Evolutionary conservation across 148 eudicot genomes (phyloP), one percentile per base, ranked within the genome.

Genomic region (Diospyros lotus): DNA sequence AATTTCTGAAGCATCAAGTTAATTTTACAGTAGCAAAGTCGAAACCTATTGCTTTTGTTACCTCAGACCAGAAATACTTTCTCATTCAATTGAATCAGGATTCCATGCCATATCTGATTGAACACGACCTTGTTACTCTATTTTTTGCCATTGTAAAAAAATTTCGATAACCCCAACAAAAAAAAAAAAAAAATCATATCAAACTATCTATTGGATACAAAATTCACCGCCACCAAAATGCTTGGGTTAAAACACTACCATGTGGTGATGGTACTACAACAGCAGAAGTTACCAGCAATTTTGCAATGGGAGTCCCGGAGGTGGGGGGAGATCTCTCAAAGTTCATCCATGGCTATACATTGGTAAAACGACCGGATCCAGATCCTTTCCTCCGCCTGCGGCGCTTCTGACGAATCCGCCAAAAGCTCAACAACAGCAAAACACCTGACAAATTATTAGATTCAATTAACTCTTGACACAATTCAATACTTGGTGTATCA

Each of bases 331-430:
- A 62, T 76, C 61, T 41, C 52, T 61, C 44, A 66, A 58, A 14
- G 50, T 18, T 45, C 55, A 52, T 58, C 58, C 14, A 42, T 50
- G 51, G 66, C 82, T 81, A 82, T 58, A 85, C 73, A 78, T 77
- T 86, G 73, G 83, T 60, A 68, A 77, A 87, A 72, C 86, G 89
- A 78, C 81, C 80, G 8, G 92, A 89, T 72, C 82, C 80, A n/a
- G 97, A 86, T 45, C 86, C 93, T 86, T 83, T 92, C 84, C 94
- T 86, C 65, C 94, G 76, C 74, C 97, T 79, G 10, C 94, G 77
- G 12, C 94, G 85, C 85, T 81, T 95, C 77, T 92, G 96, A 69
- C 89, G 85, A 73, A 92, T 89, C 61, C 89, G 85, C 93, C 96
- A 93, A 79, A 90, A 95, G 85, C 92, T 90, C 73, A 87, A 75